phyloP scores from a whole-genome alignment of 768 basidiomycete genomes.

The Tulasnella calospora region DNA sequence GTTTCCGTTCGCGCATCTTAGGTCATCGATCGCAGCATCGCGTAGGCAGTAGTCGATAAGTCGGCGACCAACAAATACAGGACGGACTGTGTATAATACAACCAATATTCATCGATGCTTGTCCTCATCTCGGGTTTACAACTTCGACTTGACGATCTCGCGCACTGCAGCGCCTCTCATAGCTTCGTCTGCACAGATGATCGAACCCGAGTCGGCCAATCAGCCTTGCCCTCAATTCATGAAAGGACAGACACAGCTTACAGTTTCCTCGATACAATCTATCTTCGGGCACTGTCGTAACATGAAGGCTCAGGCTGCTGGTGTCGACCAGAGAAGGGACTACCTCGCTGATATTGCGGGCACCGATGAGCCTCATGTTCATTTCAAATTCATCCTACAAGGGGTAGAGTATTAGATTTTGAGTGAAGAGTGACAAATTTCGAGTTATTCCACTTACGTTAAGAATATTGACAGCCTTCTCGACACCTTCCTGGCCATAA shows the following conservation, averaged over 20 bases:
- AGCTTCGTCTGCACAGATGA: background rate
- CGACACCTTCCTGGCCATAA: constrained; percentile 74
- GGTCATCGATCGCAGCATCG: background rate
- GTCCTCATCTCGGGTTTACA: background rate
- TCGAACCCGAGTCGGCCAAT: background rate
- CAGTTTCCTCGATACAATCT: constrained; percentile 76
- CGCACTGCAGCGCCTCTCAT: constrained; percentile 10
- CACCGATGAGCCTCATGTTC: constrained; percentile 91
- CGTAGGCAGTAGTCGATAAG: too few species aligned
- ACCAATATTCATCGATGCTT: background rate
- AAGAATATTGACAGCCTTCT: constrained; percentile 73
- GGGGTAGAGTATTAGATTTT: background rate
- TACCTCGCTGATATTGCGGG: constrained; percentile 70
- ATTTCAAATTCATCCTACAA: constrained; percentile 93
- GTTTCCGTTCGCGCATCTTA: background rate
- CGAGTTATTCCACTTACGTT: constrained; percentile 43
- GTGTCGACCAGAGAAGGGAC: constrained; percentile 88
- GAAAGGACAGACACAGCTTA: constrained; percentile 41
- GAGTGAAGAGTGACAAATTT: too few species aligned
- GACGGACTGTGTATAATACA: background rate
- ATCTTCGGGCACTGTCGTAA: constrained; percentile 64
- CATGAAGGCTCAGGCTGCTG: constrained; percentile 59
- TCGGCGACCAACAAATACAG: background rate
- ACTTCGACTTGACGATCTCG: background rate
- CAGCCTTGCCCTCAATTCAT: background rate